Evolutionary conservation across 2,329 filamentous ascomycete species (phyloP).

Genomic region (Ascochyta lentis): DNA sequence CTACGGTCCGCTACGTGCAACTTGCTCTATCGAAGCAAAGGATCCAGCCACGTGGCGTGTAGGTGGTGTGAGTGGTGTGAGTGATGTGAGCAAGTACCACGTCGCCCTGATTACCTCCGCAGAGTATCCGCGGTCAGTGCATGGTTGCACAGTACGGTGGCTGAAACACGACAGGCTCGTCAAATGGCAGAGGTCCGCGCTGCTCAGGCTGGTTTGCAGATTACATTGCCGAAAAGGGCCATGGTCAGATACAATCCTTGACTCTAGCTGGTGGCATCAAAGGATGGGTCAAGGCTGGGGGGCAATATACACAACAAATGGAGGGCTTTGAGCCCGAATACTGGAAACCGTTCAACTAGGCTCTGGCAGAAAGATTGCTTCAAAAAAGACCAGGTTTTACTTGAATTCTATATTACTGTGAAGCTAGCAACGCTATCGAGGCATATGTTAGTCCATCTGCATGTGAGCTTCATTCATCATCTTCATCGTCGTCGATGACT

Average conservation of each 20-base stretch:
- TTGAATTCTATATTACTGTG: background rate
- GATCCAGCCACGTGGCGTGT: conserved; percentile 5
- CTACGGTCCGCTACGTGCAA: background rate
- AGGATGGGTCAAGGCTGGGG: conserved; percentile 54
- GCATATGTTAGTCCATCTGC: background rate
- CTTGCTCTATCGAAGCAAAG: background rate
- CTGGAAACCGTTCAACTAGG: conserved; percentile 49
- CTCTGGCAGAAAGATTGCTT: too few species aligned
- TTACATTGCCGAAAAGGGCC: conserved; percentile 42
- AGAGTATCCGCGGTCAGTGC: background rate
- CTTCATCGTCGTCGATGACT: conserved; percentile 42
- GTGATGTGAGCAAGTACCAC: conserved; percentile 28
- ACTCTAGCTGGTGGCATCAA: conserved; percentile 55
- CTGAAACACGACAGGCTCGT: conserved; percentile 39
- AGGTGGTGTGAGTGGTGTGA: background rate
- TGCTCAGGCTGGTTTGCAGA: conserved; percentile 49
- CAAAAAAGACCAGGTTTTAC: background rate
- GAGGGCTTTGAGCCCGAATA: conserved; percentile 51
- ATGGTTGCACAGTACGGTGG: background rate
- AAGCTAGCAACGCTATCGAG: background rate
- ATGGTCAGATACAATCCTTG: conserved; percentile 50
- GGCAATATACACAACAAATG: conserved; percentile 47
- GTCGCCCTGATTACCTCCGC: background rate
- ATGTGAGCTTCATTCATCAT: conserved; percentile 30
- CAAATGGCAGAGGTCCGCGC: conserved; percentile 43